Conservation (phyloP, 495 filamentous ascomycete genomes). For the Mycothermus thermophilus region DNA sequence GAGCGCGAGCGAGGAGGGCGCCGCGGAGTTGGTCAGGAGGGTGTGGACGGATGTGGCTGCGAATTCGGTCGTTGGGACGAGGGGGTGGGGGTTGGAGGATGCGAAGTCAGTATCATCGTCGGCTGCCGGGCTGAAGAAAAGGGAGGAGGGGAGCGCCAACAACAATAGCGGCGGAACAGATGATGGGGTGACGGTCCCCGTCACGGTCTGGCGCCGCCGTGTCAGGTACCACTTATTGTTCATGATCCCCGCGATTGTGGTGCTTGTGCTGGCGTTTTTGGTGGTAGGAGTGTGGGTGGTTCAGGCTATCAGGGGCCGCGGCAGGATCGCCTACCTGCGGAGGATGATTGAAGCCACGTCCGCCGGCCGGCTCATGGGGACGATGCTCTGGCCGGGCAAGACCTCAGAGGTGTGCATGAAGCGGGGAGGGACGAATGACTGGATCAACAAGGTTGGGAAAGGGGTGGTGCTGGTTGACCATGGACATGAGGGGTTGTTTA, state of each 20-base stretch:
- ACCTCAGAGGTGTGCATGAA: no score
- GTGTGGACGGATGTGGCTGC: conserved; percentile 2
- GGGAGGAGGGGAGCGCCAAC: background rate
- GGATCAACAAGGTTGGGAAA: no score
- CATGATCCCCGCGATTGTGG: background rate
- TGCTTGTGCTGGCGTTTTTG: background rate
- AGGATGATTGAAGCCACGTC: conserved; percentile 1
- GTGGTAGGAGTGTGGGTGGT: background rate
- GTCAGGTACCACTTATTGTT: background rate
- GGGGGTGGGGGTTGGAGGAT: conserved; percentile 2
- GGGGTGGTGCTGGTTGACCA: no score
- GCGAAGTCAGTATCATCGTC: no score
- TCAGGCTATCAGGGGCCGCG: background rate
- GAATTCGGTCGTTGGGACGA: conserved; percentile 1
- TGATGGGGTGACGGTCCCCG: background rate
- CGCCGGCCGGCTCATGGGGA: background rate
- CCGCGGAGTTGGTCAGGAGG: background rate
- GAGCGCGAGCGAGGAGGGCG: background rate
- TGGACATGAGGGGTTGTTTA: no score
- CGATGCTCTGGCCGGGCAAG: no score
- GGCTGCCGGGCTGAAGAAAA: background rate
- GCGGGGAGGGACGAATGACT: no score
- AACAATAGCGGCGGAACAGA: no score
- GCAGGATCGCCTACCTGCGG: background rate
- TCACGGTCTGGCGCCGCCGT: background rate